A percentile compares a stretch with the other conserved stretches of the same genome.
Conservation (phyloP, 371 early-diverging fungal species). For the Edhazardia aedis region DNA sequence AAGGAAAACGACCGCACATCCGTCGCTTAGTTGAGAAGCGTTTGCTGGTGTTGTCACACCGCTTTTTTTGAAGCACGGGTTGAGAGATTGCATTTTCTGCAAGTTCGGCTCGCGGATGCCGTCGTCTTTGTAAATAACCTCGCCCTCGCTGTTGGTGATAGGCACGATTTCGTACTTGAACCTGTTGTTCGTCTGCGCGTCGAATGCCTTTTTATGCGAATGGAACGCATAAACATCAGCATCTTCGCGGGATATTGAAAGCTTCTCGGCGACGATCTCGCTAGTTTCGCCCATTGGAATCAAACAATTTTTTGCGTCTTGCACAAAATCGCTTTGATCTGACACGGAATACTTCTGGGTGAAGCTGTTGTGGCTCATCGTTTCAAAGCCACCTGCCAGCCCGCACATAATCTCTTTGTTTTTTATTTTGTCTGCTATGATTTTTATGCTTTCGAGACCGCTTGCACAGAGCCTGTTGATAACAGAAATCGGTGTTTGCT, state of each 20-base stretch:
- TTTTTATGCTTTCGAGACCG: slow-evolving; percentile 72
- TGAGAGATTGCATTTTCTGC: slow-evolving; percentile 59
- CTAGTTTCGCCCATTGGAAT: slow-evolving; percentile 57
- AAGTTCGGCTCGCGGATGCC: slow-evolving; percentile 62
- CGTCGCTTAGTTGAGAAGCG: slow-evolving; percentile 87
- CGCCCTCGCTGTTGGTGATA: slow-evolving; percentile 36
- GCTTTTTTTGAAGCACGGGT: slow-evolving; percentile 62
- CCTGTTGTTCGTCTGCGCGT: slow-evolving; percentile 64
- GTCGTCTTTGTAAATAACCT: slow-evolving; percentile 55
- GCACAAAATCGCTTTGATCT: not conserved
- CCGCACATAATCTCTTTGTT: slow-evolving; percentile 71
- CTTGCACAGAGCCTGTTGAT: slow-evolving; percentile 85
- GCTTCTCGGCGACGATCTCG: slow-evolving; percentile 74
- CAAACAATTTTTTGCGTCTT: slow-evolving; percentile 22
- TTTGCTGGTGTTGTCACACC: slow-evolving; percentile 82
- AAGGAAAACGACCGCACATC: slow-evolving; percentile 78
- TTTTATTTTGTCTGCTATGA: slow-evolving; percentile 66
- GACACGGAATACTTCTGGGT: not conserved
- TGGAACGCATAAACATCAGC: slow-evolving; percentile 66
- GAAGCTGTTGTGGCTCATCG: slow-evolving; percentile 60
- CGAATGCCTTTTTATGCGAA: slow-evolving; percentile 57
- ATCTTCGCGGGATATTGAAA: slow-evolving; percentile 55
- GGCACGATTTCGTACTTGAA: slow-evolving; percentile 76
- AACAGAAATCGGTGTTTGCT: slow-evolving; percentile 57
- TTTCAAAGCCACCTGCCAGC: slow-evolving; percentile 85